Percentiles rank a stretch among this genome's conserved stretches.
These are phyloP conservation scores for Tetracentron sinense DNA, from an alignment of 164 flowering plant genomes.

Conservation along the genomic window DNA sequence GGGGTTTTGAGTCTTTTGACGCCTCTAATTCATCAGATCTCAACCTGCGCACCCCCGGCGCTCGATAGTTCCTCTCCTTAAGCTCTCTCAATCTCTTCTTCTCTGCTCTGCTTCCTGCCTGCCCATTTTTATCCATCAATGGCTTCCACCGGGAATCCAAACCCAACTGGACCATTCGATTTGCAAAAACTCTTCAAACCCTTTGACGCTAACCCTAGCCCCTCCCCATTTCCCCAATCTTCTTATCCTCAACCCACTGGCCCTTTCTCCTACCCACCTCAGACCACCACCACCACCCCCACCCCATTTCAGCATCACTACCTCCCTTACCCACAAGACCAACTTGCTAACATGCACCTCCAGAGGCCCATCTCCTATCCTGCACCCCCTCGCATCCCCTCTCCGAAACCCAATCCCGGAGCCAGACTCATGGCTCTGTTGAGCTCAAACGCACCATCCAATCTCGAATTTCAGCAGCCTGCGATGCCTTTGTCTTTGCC, in stretches of 20 bases:
- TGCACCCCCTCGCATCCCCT: constrained; percentile 20
- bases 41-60: neutral
- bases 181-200: constrained; percentile 64
- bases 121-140: constrained; percentile 15
- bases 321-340: constrained; percentile 20
- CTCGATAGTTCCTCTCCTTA: neutral
- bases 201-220: constrained; percentile 26
- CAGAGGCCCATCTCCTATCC: constrained; percentile 48
- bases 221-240: constrained; percentile 22
- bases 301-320: constrained; percentile 34
- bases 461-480: constrained; percentile 23
- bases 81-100: neutral
- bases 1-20: neutral
- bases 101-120: no score
- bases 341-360: constrained; percentile 28
- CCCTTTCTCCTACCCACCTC: constrained; percentile 52
- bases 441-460: constrained; percentile 35
- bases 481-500: constrained; percentile 12
- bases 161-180: constrained; percentile 49
- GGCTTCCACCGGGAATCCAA: constrained; percentile 65
- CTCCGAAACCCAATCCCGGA: constrained; percentile 46
- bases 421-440: constrained; percentile 75
- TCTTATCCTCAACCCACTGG: no score
- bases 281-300: no score
- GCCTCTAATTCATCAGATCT: constrained; percentile 8